A percentile compares a stretch with the other conserved stretches of the same genome.
phyloP scores from a whole-genome alignment of 345 rosid species.

The Streptanthus diversifolius region DNA sequence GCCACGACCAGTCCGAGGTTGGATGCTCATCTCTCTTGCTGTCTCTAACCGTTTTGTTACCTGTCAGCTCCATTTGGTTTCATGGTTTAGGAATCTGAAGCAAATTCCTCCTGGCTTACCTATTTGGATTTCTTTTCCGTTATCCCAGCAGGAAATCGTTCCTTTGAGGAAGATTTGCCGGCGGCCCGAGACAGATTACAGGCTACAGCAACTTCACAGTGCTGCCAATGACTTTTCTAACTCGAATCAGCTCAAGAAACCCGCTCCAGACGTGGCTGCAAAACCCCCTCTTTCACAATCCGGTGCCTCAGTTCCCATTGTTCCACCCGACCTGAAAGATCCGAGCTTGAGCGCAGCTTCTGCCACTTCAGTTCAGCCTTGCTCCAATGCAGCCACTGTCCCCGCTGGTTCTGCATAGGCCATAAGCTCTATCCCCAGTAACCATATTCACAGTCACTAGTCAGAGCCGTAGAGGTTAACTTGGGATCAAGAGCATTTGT shows the following conservation, averaged over 20 bases:
- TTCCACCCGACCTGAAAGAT: conserved; percentile 17
- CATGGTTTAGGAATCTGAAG: conserved; percentile 1
- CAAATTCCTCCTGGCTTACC: conserved; percentile 21
- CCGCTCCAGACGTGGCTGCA: conserved; percentile 10
- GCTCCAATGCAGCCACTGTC: conserved; percentile 23
- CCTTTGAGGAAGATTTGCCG: conserved; percentile 92
- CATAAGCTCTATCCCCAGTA: conserved; percentile 11
- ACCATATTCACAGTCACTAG: conserved; percentile 26
- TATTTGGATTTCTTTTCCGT: conserved; percentile 24
- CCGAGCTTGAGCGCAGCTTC: conserved; percentile 10
- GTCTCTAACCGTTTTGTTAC: not conserved
- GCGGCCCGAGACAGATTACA: conserved; percentile 96
- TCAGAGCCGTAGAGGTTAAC: conserved; percentile 28
- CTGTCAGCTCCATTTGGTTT: conserved; percentile 4
- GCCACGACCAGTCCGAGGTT: conserved; percentile 97
- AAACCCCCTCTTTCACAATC: conserved; percentile 19
- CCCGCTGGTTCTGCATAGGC: conserved; percentile 26
- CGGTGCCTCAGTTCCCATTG: conserved; percentile 17
- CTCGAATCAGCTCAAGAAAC: conserved; percentile 35
- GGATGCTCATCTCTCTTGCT: conserved; percentile 18
- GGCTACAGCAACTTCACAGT: conserved; percentile 89
- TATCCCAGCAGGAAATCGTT: conserved; percentile 79
- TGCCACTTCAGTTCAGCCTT: conserved; percentile 28
- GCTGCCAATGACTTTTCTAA: conserved; percentile 44
- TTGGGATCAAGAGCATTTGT: conserved; percentile 15